Percentiles rank a stretch among this genome's conserved stretches.
Conservation (phyloP, 352 stramenopile species). For the Phytophthora palmivora region DNA sequence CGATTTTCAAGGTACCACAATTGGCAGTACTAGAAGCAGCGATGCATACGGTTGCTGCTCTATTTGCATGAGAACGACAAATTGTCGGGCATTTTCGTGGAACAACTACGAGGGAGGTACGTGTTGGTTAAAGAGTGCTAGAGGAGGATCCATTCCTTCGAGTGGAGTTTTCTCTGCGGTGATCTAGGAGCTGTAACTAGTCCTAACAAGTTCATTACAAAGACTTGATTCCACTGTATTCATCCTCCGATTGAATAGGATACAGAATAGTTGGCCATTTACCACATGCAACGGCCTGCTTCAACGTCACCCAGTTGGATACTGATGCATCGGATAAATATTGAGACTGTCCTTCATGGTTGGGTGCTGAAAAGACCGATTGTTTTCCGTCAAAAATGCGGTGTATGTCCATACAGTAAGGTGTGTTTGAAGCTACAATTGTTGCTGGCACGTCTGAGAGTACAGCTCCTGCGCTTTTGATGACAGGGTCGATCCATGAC, state of each 20-base stretch:
- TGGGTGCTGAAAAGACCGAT: too few relatives aligned
- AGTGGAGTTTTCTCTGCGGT: conserved; percentile 24
- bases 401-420: conserved; percentile 21
- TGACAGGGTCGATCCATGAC: conserved; percentile 25
- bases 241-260: conserved; percentile 24
- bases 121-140: conserved; percentile 72
- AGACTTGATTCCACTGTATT: conserved; percentile 17
- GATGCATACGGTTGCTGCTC: conserved; percentile 36
- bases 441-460: conserved; percentile 19
- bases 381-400: background rate
- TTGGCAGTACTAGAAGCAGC: conserved; percentile 26
- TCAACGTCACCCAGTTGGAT: conserved; percentile 9
- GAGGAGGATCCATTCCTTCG: conserved; percentile 3
- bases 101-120: conserved; percentile 54
- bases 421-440: conserved; percentile 27
- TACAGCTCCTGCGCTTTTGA: conserved; percentile 12
- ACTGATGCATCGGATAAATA: conserved; percentile 5
- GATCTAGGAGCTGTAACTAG: background rate
- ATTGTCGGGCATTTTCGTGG: conserved; percentile 58
- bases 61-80: conserved; percentile 31
- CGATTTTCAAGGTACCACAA: conserved; percentile 32
- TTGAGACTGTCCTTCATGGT: background rate
- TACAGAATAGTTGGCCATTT: conserved; percentile 22
- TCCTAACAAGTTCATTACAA: background rate
- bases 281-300: conserved; percentile 12